These are phyloP conservation scores for Sugiyamaella americana DNA, from an alignment of 805 yeast species.

Conservation along the genomic window DNA sequence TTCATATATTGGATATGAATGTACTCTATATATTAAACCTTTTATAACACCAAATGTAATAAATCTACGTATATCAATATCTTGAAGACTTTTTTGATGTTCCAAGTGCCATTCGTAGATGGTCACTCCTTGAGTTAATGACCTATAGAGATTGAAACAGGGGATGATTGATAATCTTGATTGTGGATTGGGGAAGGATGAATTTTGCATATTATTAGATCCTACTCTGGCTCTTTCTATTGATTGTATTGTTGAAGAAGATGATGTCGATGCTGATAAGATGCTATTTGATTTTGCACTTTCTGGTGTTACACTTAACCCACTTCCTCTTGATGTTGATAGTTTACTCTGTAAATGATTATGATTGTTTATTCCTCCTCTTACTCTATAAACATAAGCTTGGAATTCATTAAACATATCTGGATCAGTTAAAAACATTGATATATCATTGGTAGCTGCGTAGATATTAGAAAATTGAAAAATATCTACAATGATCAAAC, in stretches of 20 bases:
- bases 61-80: conserved; percentile 78
- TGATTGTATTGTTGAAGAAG: conserved; percentile 7
- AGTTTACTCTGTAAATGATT: conserved; percentile 15
- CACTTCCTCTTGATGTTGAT: conserved; percentile 1
- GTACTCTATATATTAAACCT: conserved; percentile 74
- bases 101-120: conserved; percentile 77
- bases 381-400: conserved; percentile 55
- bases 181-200: not conserved
- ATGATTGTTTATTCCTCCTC: no score
- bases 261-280: conserved; percentile 1
- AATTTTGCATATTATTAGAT: not conserved
- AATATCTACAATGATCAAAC: conserved; percentile 75
- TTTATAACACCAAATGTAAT: conserved; percentile 80
- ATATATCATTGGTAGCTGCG: conserved; percentile 78
- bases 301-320: not conserved
- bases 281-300: not conserved
- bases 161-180: conserved; percentile 6
- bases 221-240: not conserved
- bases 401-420: conserved; percentile 78
- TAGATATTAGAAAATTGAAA: conserved; percentile 86
- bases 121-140: conserved; percentile 70
- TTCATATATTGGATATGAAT: conserved; percentile 61
- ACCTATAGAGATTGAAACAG: conserved; percentile 61
- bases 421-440: conserved; percentile 56
- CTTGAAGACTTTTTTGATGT: conserved; percentile 49